Evolutionary conservation across 106 monocot genomes (phyloP), one percentile per base, ranked within the genome.

Genomic region (Hemerocallis citrina): DNA sequence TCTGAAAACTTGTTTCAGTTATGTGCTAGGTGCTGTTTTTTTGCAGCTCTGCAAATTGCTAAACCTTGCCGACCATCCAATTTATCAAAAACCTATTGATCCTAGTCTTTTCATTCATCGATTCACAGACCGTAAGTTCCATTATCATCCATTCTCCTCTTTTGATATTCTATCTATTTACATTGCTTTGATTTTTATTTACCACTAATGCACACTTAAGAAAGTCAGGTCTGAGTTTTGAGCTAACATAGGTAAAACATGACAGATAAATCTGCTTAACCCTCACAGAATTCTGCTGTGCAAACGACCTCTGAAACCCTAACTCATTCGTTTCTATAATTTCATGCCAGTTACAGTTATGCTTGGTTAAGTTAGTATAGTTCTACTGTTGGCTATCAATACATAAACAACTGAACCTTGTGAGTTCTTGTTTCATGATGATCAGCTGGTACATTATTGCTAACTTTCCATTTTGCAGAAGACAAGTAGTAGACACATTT

Each of bases 11-110:
- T 65, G 71, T 12, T 89, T 74, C 91, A 96, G 96, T 61, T 96
- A 96, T 82, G 91, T 96, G 24, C 68, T 96, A 69, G 96, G 96
- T 73, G 90, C 91, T 67, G 81, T 96, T 7, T 96, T 91, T 75
- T 71, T 96, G 77, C 91, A 96, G 84, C 79, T 96, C 10, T 91
- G 96, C 66, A 67, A 77, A 72, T 39, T 69, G 37, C 75, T 96
- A 23, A 75, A 61, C 27, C 84, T 96, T 34, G 63, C 68, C 42
- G 84, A 86, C 9, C 96, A 96, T 91, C 91, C 90, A 30, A 74
- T 91, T 65, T 42, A 91, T 70, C 86, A 87, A 52, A 84, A 84
- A 29, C 73, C 87, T 33, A 57, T 91, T 44, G 96, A 96, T 84
- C 96, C 96, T 36, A 87, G 96, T 61, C 84, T 96, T 72, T 96